Evolutionary conservation across 192 early-diverging fungal species (phyloP).

Genomic region (Umbelopsis vinacea): DNA sequence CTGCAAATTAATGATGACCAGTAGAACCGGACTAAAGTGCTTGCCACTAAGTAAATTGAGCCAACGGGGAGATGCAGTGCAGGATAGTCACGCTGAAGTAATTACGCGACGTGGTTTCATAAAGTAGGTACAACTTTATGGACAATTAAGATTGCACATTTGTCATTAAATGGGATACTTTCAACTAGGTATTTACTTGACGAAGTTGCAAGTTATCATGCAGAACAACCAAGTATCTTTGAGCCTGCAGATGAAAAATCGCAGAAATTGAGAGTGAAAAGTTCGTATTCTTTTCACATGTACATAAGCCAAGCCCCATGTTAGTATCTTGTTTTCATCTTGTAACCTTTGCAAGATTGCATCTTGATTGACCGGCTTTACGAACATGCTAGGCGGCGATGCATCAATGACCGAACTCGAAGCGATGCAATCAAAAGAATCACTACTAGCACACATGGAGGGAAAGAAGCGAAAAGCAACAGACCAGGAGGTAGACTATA

Average conservation of each 20-base stretch:
- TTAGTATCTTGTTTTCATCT: constrained; percentile 34
- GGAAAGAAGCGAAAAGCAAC: constrained; percentile 34
- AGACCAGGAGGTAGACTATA: constrained; percentile 13
- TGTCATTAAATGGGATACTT: background rate
- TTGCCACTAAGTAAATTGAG: constrained; percentile 62
- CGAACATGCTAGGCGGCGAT: constrained; percentile 66
- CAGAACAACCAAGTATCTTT: constrained; percentile 15
- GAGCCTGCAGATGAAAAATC: background rate
- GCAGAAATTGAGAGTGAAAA: constrained; percentile 8
- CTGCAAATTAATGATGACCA: constrained; percentile 4
- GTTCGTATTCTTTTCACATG: constrained; percentile 61
- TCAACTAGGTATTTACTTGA: background rate
- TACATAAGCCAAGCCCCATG: constrained; percentile 83
- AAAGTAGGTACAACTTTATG: constrained; percentile 47
- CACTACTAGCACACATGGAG: constrained; percentile 37
- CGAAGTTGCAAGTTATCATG: background rate
- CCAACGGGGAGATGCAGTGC: constrained; percentile 64
- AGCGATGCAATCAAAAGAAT: constrained; percentile 39
- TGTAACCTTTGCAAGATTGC: background rate
- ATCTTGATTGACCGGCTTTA: background rate
- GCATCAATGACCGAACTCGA: constrained; percentile 69
- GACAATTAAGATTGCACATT: background rate
- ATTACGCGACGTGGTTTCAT: constrained; percentile 80
- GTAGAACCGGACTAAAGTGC: constrained; percentile 88
- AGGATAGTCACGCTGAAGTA: constrained; percentile 91